Evolutionary conservation across 2,329 filamentous ascomycete genomes (phyloP).

Genomic region (Rhynchosporium secalis): DNA sequence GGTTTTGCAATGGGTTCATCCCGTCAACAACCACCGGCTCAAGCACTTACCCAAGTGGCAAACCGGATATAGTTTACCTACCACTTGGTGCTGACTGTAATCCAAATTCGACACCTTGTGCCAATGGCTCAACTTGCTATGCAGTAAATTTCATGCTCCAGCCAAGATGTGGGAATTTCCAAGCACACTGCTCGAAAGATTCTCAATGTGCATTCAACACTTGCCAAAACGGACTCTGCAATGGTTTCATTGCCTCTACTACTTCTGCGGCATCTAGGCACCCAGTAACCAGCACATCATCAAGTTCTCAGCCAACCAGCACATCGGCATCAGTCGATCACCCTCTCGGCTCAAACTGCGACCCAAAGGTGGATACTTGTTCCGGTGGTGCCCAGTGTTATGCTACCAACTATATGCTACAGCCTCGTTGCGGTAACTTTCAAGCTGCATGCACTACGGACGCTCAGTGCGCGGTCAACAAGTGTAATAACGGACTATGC

Average conservation of each 20-base stretch:
- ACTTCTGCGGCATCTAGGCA: neutral
- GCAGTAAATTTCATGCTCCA: conserved; percentile 16
- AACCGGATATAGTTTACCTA: conserved; percentile 10
- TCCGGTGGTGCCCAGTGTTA: conserved; percentile 25
- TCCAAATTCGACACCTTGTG: conserved; percentile 21
- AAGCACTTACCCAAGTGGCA: neutral
- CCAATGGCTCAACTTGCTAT: conserved; percentile 22
- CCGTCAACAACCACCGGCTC: conserved; percentile 1
- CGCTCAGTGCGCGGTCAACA: conserved; percentile 26
- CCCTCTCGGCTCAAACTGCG: conserved; percentile 18
- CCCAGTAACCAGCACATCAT: neutral
- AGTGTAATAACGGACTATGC: conserved; percentile 21
- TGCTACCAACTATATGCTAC: conserved; percentile 16
- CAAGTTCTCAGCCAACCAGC: neutral
- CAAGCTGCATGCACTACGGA: conserved; percentile 17
- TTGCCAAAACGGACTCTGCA: conserved; percentile 22
- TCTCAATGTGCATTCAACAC: conserved; percentile 28
- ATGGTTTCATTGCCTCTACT: conserved; percentile 14
- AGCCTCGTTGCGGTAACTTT: conserved; percentile 25
- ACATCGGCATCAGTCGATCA: conserved; percentile 11
- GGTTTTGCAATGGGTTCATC: conserved; percentile 21
- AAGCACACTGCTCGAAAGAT: conserved; percentile 18
- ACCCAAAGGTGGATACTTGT: conserved; percentile 17
- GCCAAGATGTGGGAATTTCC: conserved; percentile 24
- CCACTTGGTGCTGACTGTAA: conserved; percentile 18